These are phyloP conservation scores for Dipodascopsis uninucleata DNA, from an alignment of 805 yeast species.

Conservation along the genomic window DNA sequence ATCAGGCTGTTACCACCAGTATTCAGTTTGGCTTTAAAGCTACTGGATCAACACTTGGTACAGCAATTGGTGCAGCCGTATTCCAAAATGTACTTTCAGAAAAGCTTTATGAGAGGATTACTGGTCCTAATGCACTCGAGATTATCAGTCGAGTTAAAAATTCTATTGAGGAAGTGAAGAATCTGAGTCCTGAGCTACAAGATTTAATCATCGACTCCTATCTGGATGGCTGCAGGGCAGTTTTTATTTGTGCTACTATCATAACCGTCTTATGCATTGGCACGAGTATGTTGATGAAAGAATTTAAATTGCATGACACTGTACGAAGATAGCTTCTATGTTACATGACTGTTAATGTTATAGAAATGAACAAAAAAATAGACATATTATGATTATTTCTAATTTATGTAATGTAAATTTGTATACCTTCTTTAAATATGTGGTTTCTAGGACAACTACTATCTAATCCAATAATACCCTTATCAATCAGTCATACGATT, in stretches of 20 bases:
- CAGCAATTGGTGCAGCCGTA: constrained; percentile 52
- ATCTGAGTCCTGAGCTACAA: background rate
- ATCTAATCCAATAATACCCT: too few relatives aligned
- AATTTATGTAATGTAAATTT: too few relatives aligned
- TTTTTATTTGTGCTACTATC: constrained; percentile 2
- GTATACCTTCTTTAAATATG: too few relatives aligned
- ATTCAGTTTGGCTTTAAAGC: constrained; percentile 70
- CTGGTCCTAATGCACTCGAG: constrained; percentile 12
- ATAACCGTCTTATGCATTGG: background rate
- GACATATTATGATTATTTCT: too few relatives aligned
- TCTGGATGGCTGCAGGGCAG: constrained; percentile 5
- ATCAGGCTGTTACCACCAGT: constrained; percentile 70
- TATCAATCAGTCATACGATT: too few relatives aligned
- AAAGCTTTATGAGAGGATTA: constrained; percentile 18
- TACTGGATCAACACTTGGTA: constrained; percentile 66
- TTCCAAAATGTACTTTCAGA: constrained; percentile 44
- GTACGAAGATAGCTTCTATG: too few relatives aligned
- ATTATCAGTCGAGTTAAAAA: constrained; percentile 6
- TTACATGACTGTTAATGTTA: too few relatives aligned
- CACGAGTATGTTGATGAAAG: constrained; percentile 5
- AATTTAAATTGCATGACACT: constrained; percentile 9
- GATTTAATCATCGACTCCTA: constrained; percentile 2
- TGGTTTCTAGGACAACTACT: too few relatives aligned
- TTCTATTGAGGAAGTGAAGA: constrained; percentile 6
- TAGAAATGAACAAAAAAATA: too few relatives aligned